Evolutionary conservation across 352 stramenopile species (phyloP).

Genomic region (Hyphochytrium catenoides): DNA sequence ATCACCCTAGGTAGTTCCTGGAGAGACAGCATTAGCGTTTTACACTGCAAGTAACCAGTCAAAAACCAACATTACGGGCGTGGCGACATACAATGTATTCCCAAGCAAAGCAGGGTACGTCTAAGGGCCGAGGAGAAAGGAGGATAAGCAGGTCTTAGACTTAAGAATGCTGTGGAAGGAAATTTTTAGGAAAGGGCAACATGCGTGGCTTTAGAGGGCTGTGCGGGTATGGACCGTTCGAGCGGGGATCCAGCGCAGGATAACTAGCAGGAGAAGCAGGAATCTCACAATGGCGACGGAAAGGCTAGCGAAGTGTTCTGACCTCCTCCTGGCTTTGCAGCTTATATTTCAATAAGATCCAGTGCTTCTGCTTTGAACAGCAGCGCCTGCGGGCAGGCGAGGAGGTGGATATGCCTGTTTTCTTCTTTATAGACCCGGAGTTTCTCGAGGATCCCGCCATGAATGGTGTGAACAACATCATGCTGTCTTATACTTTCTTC

Average conservation of each 20-base stretch:
- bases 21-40: conserved; percentile 95
- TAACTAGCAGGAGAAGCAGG: no score
- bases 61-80: conserved; percentile 89
- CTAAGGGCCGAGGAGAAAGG: no score
- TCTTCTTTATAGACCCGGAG: conserved; percentile 99
- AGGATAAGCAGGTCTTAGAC: no score
- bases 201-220: no score
- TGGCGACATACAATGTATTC: conserved; percentile 99
- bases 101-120: conserved; percentile 74
- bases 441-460: conserved; percentile 90
- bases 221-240: no score
- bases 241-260: no score
- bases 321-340: no score
- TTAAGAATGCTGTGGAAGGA: no score
- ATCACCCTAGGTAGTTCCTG: conserved; percentile 53
- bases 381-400: conserved; percentile 86
- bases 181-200: no score
- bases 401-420: conserved; percentile 97
- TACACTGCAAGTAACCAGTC: conserved; percentile 94
- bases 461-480: conserved; percentile 89
- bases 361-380: conserved; percentile 99
- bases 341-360: conserved; percentile 99
- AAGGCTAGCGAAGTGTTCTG: no score
- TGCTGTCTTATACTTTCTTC: conserved; percentile 95
- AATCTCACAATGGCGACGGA: no score